A percentile compares a stretch with the other conserved stretches of the same genome.
Evolutionary conservation across 306 rosid genomes (phyloP).

Genomic region (Urtica urens): DNA sequence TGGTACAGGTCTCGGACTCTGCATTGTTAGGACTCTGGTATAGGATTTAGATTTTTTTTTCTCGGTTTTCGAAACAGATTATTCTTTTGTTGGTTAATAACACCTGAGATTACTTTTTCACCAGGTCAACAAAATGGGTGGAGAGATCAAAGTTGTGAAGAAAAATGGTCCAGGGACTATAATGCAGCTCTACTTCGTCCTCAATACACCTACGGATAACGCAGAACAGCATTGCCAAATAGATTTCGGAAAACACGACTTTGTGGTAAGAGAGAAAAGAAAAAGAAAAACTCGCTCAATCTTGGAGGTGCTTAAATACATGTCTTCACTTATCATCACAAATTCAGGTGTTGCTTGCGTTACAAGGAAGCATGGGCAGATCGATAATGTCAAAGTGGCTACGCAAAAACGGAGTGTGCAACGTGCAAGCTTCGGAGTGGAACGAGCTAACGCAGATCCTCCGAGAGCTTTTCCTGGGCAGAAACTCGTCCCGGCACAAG

Average conservation of each 20-base stretch:
- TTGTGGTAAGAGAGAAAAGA: no score
- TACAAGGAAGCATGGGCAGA: conserved; percentile 64
- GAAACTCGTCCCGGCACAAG: conserved; percentile 30
- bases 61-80: conserved; percentile 3
- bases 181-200: conserved; percentile 67
- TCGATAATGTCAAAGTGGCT: conserved; percentile 68
- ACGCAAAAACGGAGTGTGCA: conserved; percentile 48
- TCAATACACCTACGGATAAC: conserved; percentile 54
- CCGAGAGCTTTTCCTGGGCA: conserved; percentile 55
- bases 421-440: conserved; percentile 89
- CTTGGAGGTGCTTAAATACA: neutral
- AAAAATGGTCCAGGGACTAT: conserved; percentile 82
- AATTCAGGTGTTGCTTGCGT: conserved; percentile 77
- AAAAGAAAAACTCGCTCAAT: conserved; percentile 26
- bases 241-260: conserved; percentile 45
- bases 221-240: conserved; percentile 50
- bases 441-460: conserved; percentile 81
- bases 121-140: conserved; percentile 96
- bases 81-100: neutral
- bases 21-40: conserved; percentile 92
- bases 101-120: neutral
- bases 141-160: conserved; percentile 81
- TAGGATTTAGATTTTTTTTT: conserved; percentile 33
- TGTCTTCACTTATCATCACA: neutral
- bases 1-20: conserved; percentile 98